Conservation (phyloP, 2,329 filamentous ascomycete species). For the Coniochaeta pulveracea region DNA sequence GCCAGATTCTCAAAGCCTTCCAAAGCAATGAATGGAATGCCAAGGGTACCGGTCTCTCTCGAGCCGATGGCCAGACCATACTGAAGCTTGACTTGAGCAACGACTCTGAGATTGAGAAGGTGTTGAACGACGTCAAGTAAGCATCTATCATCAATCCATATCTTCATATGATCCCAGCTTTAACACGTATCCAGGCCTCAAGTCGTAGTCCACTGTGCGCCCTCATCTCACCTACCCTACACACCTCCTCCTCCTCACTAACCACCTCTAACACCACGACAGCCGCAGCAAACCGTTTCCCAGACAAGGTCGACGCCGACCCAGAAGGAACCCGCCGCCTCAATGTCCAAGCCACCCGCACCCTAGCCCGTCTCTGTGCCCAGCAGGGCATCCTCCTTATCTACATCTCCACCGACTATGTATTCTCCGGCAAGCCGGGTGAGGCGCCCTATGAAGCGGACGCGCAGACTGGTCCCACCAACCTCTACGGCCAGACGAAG, state of each 20-base stretch:
- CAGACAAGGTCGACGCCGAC: constrained; percentile 74
- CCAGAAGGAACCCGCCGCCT: constrained; percentile 62
- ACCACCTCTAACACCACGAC: constrained; percentile 30
- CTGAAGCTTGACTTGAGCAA: constrained; percentile 46
- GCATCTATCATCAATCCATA: constrained; percentile 11
- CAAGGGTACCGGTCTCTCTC: constrained; percentile 62
- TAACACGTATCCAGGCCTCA: constrained; percentile 20
- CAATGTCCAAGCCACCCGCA: constrained; percentile 61
- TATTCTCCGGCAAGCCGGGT: constrained; percentile 62
- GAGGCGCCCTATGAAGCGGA: constrained; percentile 71
- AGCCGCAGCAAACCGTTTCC: constrained; percentile 70
- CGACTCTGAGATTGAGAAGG: constrained; percentile 31
- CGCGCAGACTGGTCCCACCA: constrained; percentile 56
- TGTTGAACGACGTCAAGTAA: constrained; percentile 44
- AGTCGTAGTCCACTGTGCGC: constrained; percentile 71
- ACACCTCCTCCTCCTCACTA: not conserved
- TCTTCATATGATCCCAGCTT: not conserved
- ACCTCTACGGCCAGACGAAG: constrained; percentile 59
- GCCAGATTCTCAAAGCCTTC: constrained; percentile 66
- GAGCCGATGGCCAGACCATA: constrained; percentile 59
- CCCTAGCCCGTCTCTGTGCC: constrained; percentile 56
- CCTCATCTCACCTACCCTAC: not conserved
- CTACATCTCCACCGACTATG: constrained; percentile 77
- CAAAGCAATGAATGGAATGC: constrained; percentile 54
- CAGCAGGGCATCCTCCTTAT: constrained; percentile 51